Conservation (phyloP, 306 rosid genomes). For the Trichosanthes cucumerina region DNA sequence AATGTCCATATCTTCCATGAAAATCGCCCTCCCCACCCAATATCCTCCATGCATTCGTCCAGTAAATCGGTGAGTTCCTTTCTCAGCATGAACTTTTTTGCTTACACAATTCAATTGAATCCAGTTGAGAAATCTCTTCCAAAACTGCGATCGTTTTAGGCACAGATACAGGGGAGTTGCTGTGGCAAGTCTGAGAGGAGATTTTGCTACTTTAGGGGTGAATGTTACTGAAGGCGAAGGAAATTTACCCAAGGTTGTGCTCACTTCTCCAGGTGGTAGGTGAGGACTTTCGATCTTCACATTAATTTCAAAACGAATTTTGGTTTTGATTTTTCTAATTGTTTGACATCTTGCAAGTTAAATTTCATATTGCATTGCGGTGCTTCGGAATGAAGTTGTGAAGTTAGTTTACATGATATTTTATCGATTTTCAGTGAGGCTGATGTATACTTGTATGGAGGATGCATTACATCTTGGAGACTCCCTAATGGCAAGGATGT, state of each 20-base stretch:
- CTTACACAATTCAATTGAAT: background rate
- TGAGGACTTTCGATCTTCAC: constrained; percentile 16
- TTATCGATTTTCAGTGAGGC: constrained; percentile 53
- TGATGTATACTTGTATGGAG: constrained; percentile 76
- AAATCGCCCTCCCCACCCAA: constrained; percentile 5
- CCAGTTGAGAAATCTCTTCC: background rate
- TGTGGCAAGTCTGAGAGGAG: constrained; percentile 45
- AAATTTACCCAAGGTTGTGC: constrained; percentile 66
- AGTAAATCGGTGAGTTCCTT: constrained; percentile 34
- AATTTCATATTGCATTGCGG: background rate
- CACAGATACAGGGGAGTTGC: constrained; percentile 38
- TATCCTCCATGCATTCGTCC: constrained; percentile 13
- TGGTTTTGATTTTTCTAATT: background rate
- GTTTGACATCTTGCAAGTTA: background rate
- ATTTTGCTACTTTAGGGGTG: constrained; percentile 36
- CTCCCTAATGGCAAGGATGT: constrained; percentile 67
- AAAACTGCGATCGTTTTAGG: background rate
- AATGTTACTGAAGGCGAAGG: constrained; percentile 73
- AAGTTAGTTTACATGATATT: background rate
- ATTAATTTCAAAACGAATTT: background rate
- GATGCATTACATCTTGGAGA: constrained; percentile 83
- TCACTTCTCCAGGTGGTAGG: constrained; percentile 70
- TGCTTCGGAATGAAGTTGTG: constrained; percentile 9
- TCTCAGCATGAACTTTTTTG: background rate
- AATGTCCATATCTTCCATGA: background rate